Evolutionary conservation across 1,139 yeast species (phyloP).

Genomic region (Tardiomyces blankii): DNA sequence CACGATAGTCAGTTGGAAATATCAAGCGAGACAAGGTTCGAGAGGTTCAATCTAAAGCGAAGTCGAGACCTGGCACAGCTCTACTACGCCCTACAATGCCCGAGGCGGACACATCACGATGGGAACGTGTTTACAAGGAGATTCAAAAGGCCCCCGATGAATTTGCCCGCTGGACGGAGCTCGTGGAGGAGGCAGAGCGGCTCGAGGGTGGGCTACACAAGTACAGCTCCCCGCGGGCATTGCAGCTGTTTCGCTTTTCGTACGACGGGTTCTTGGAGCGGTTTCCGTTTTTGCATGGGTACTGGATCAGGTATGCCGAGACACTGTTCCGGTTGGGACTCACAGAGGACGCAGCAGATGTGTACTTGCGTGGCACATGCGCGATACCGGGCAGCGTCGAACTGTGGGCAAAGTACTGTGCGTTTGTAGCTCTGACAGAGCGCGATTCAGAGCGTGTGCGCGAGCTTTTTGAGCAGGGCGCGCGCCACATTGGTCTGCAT

Average conservation of each 20-base stretch:
- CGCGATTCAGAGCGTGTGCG: conserved; percentile 20
- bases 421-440: conserved; percentile 39
- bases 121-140: background rate
- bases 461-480: conserved; percentile 50
- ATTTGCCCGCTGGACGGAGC: conserved; percentile 38
- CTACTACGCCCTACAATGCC: background rate
- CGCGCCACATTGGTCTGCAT: conserved; percentile 55
- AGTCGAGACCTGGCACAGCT: too few species aligned
- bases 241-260: conserved; percentile 36
- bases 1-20: too few species aligned
- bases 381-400: conserved; percentile 46
- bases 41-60: too few species aligned
- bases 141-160: conserved; percentile 29
- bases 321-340: conserved; percentile 53
- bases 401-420: conserved; percentile 63
- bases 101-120: background rate
- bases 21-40: too few species aligned
- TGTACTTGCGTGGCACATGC: conserved; percentile 46
- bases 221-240: conserved; percentile 31
- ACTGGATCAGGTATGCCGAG: conserved; percentile 70
- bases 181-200: conserved; percentile 28
- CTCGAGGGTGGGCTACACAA: conserved; percentile 35
- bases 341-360: conserved; percentile 27
- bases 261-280: conserved; percentile 46
- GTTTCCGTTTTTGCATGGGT: conserved; percentile 65